These are phyloP conservation scores for Bryum argenteum DNA, from an alignment of 225 moss, liverwort and hornwort species.

Conservation along the genomic window DNA sequence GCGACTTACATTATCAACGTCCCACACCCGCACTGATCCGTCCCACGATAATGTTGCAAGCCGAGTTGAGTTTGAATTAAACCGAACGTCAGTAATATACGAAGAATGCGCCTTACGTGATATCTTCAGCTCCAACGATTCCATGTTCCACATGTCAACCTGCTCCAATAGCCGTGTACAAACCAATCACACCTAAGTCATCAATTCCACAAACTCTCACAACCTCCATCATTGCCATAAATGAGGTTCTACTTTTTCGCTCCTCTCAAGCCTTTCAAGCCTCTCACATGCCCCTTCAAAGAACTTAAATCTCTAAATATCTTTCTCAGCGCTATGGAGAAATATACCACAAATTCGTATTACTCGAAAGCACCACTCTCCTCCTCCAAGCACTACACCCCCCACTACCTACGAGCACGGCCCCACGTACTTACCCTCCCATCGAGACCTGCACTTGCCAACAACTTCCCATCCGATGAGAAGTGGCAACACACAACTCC, in stretches of 20 bases:
- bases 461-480: conserved; percentile 92
- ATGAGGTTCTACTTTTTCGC: neutral
- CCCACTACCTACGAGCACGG: neutral
- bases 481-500: conserved; percentile 99
- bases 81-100: conserved; percentile 94
- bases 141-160: conserved; percentile 99
- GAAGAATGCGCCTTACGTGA: conserved; percentile 95
- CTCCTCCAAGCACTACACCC: conserved; percentile 1
- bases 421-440: conserved; percentile 64
- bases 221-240: neutral
- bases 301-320: neutral
- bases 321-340: conserved; percentile 1
- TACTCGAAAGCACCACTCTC: neutral
- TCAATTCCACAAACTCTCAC: neutral
- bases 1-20: conserved; percentile 86
- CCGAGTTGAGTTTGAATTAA: conserved; percentile 94
- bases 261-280: neutral
- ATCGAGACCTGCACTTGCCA: conserved; percentile 98
- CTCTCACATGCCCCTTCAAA: neutral
- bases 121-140: conserved; percentile 89
- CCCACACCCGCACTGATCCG: conserved; percentile 98
- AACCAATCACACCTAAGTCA: conserved; percentile 13
- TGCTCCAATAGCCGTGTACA: conserved; percentile 24
- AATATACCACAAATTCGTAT: neutral
- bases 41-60: conserved; percentile 97